These are phyloP conservation scores for Penicillium goetzii DNA, from an alignment of 495 filamentous ascomycete genomes.

Conservation along the genomic window DNA sequence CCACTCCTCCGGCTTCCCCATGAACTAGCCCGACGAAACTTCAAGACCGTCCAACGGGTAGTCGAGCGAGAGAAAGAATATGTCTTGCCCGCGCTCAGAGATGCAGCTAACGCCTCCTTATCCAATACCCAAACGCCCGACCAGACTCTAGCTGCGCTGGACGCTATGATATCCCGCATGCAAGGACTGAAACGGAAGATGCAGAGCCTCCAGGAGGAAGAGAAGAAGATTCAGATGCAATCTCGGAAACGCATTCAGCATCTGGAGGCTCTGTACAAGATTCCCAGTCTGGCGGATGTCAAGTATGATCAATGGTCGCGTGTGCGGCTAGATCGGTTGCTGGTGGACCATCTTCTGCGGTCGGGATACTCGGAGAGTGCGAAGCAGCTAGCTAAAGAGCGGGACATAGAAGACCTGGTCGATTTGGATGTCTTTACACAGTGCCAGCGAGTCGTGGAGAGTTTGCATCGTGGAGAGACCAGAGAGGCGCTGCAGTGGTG, in stretches of 20 bases:
- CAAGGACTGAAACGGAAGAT: slow-evolving; percentile 87
- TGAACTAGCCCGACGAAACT: slow-evolving; percentile 89
- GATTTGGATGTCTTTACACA: slow-evolving; percentile 88
- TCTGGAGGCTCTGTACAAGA: slow-evolving; percentile 74
- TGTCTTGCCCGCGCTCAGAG: slow-evolving; percentile 70
- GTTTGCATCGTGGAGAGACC: slow-evolving; percentile 70
- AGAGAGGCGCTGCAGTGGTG: slow-evolving; percentile 87
- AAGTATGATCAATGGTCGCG: slow-evolving; percentile 92
- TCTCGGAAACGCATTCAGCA: slow-evolving; percentile 77
- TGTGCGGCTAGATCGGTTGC: slow-evolving; percentile 74
- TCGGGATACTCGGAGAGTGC: slow-evolving; percentile 83
- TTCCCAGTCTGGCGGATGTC: slow-evolving; percentile 84
- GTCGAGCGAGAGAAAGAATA: slow-evolving; percentile 78
- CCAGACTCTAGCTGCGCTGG: slow-evolving; percentile 74
- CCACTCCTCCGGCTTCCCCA: slow-evolving; percentile 88
- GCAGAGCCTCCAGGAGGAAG: slow-evolving; percentile 73
- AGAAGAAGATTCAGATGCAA: slow-evolving; percentile 71
- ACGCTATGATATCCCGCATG: slow-evolving; percentile 82
- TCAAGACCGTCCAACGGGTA: slow-evolving; percentile 81
- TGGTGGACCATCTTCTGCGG: slow-evolving; percentile 89
- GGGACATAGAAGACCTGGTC: slow-evolving; percentile 75
- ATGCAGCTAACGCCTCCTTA: slow-evolving; percentile 68
- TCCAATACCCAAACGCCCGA: slow-evolving; percentile 61
- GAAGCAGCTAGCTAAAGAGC: slow-evolving; percentile 68
- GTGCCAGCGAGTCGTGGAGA: slow-evolving; percentile 74